Percentiles rank a stretch among this genome's conserved stretches.
phyloP scores from a whole-genome alignment of 2,329 filamentous ascomycete species.

The Sporothrix pallida region DNA sequence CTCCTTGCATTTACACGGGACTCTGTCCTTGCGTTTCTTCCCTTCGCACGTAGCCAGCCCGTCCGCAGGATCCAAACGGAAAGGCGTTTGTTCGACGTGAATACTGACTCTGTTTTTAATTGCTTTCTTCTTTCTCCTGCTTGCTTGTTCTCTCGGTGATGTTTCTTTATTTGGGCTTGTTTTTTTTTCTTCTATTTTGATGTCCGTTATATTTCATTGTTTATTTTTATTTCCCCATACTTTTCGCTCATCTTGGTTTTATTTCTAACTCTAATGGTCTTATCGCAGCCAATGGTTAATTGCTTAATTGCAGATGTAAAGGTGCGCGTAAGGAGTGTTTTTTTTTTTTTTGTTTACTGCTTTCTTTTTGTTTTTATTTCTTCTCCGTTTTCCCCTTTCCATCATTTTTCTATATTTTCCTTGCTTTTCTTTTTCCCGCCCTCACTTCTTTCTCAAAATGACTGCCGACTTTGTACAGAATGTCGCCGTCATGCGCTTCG shows the following conservation, averaged over 20 bases:
- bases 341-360: not conserved
- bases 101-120: not conserved
- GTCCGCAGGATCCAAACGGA: not conserved
- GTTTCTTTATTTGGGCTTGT: not conserved
- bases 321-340: not conserved
- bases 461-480: not conserved
- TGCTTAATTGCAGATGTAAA: not conserved
- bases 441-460: not conserved
- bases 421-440: not conserved
- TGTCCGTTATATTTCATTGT: not conserved
- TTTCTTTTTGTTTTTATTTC: not conserved
- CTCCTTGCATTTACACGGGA: not conserved
- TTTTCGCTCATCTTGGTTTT: not conserved
- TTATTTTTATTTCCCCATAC: not conserved
- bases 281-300: not conserved
- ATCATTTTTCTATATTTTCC: not conserved
- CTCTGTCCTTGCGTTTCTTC: too few relatives aligned
- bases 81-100: not conserved
- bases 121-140: not conserved
- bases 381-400: too few relatives aligned
- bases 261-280: not conserved
- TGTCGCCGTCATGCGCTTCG: not conserved
- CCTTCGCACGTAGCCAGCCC: slow-evolving; percentile 19
- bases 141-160: not conserved
- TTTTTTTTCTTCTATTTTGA: not conserved